Evolutionary conservation across 176 grass and related monocot species (phyloP).

Genomic region (Neostapfia colusana): DNA sequence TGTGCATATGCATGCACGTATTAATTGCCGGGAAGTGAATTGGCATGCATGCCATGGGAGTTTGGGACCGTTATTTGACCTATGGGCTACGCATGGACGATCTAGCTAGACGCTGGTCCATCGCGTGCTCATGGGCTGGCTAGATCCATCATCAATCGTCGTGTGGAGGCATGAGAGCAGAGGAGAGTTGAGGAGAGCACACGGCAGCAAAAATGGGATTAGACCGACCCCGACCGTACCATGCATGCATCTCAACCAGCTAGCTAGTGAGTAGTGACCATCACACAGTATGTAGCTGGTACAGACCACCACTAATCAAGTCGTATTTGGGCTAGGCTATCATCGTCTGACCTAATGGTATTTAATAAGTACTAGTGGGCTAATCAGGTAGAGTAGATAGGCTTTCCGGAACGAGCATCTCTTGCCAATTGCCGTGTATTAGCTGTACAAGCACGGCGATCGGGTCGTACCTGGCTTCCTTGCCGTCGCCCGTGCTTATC

Average conservation of each 20-base stretch:
- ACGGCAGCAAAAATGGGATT: neutral
- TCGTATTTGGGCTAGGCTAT: neutral
- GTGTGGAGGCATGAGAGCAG: neutral
- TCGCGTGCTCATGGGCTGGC: neutral
- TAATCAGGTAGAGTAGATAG: conserved; percentile 10
- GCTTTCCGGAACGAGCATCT: conserved; percentile 37
- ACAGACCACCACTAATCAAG: neutral
- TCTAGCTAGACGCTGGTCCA: conserved; percentile 31
- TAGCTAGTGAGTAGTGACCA: no score
- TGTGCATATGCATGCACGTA: conserved; percentile 41
- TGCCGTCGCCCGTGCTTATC: neutral
- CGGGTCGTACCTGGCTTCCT: neutral
- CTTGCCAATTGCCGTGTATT: conserved; percentile 19
- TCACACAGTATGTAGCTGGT: neutral
- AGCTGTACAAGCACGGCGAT: conserved; percentile 14
- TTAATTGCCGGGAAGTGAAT: conserved; percentile 38
- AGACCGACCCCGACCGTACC: no score
- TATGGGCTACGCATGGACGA: neutral
- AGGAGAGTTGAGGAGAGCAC: no score
- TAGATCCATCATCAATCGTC: neutral
- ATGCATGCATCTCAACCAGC: no score
- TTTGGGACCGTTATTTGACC: conserved; percentile 42
- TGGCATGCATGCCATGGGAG: neutral
- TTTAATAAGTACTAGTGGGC: neutral
- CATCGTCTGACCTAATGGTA: neutral